Evolutionary conservation across 2,329 filamentous ascomycete genomes (phyloP).

Genomic region (Apiospora saccharicola): DNA sequence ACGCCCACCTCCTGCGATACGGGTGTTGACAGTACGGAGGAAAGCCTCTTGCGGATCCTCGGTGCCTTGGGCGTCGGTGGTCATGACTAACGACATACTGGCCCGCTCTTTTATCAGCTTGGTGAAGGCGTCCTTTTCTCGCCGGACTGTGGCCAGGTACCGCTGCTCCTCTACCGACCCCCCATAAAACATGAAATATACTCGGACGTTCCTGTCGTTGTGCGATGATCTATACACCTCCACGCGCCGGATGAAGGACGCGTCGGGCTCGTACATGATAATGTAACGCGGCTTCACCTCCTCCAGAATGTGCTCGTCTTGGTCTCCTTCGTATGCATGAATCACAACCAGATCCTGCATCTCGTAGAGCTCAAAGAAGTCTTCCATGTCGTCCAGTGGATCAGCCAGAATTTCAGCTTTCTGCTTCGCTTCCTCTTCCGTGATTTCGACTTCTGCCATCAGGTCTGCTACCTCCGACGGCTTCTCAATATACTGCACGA

Average conservation of each 20-base stretch:
- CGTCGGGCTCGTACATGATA: slow-evolving; percentile 98
- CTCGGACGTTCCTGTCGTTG: slow-evolving; percentile 84
- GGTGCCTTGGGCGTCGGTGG: slow-evolving; percentile 70
- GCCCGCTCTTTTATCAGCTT: slow-evolving; percentile 93
- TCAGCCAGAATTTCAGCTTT: slow-evolving; percentile 80
- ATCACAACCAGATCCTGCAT: slow-evolving; percentile 89
- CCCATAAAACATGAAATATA: slow-evolving; percentile 97
- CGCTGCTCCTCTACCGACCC: slow-evolving; percentile 95
- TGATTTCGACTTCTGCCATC: slow-evolving; percentile 84
- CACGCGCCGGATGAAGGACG: slow-evolving; percentile 90
- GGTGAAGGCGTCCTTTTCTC: slow-evolving; percentile 96
- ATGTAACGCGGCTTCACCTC: slow-evolving; percentile 93
- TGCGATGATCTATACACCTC: slow-evolving; percentile 97
- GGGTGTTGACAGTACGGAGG: slow-evolving; percentile 92
- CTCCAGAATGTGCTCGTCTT: slow-evolving; percentile 95
- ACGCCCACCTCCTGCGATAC: slow-evolving; percentile 91
- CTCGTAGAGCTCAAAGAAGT: slow-evolving; percentile 89
- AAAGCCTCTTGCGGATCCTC: slow-evolving; percentile 91
- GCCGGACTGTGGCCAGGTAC: slow-evolving; percentile 86
- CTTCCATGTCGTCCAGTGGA: slow-evolving; percentile 88
- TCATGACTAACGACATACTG: slow-evolving; percentile 89
- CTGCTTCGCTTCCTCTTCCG: slow-evolving; percentile 75
- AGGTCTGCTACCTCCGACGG: slow-evolving; percentile 82
- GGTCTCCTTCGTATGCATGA: slow-evolving; percentile 93
- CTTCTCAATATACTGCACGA: slow-evolving; percentile 82